A percentile compares a stretch with the other conserved stretches of the same genome.
Evolutionary conservation across 2,329 filamentous ascomycete genomes (phyloP).

Genomic region (Trichophaea hybrida): DNA sequence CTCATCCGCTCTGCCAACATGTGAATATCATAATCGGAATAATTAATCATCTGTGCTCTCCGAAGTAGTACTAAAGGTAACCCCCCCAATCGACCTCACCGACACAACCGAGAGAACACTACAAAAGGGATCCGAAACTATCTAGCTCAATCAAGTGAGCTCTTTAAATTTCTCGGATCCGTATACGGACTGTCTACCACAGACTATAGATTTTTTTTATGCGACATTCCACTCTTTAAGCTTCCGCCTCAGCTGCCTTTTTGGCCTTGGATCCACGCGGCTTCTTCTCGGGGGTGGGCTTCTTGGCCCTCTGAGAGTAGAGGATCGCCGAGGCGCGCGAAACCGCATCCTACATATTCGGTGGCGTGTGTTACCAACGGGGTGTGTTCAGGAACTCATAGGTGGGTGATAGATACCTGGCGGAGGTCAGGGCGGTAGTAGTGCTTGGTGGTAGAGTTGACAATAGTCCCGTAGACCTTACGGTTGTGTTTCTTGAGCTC

Average conservation of each 20-base stretch:
- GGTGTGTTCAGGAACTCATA: not conserved
- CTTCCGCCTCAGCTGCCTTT: conserved; percentile 41
- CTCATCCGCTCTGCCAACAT: too few relatives aligned
- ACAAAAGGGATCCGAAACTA: too few relatives aligned
- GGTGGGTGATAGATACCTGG: conserved; percentile 33
- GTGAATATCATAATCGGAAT: too few relatives aligned
- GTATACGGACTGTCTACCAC: too few relatives aligned
- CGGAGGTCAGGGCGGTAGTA: conserved; percentile 74
- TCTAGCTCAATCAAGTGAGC: too few relatives aligned
- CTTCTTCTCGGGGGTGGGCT: conserved; percentile 61
- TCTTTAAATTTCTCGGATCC: too few relatives aligned
- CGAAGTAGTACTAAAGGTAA: too few relatives aligned
- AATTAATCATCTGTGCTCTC: too few relatives aligned
- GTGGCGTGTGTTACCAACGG: not conserved
- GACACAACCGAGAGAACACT: too few relatives aligned
- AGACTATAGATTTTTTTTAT: too few relatives aligned
- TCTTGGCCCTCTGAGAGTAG: conserved; percentile 61
- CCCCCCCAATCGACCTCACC: too few relatives aligned
- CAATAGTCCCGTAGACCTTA: conserved; percentile 84
- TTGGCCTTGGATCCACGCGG: conserved; percentile 64
- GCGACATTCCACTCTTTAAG: not conserved
- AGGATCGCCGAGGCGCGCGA: conserved; percentile 77
- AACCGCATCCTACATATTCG: conserved; percentile 42
- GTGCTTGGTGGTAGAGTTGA: conserved; percentile 65
- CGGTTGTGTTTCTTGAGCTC: conserved; percentile 61